phyloP scores from a whole-genome alignment of 495 filamentous ascomycete species.

The Trypethelium eluteriae region DNA sequence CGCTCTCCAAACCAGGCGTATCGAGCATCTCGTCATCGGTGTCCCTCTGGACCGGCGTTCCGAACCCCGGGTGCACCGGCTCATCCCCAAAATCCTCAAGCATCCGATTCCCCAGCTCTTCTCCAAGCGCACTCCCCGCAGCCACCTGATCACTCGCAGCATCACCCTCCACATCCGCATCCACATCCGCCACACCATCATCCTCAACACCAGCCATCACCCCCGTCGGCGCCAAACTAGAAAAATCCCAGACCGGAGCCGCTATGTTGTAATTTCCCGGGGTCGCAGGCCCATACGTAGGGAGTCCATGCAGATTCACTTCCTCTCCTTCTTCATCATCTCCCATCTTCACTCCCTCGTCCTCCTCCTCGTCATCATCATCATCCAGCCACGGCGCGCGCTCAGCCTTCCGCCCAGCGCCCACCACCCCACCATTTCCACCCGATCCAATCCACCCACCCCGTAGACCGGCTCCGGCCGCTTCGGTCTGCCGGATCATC shows the following conservation, averaged over 20 bases:
- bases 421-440: not conserved
- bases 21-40: not conserved
- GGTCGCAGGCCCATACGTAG: not conserved
- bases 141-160: constrained; percentile 12
- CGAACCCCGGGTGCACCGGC: constrained; percentile 4
- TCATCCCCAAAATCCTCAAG: constrained; percentile 18
- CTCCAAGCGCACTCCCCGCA: not conserved
- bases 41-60: constrained; percentile 1
- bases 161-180: not conserved
- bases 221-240: not conserved
- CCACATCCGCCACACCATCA: not conserved
- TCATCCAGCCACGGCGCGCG: not conserved
- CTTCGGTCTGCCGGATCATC: constrained; percentile 29
- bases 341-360: constrained; percentile 2
- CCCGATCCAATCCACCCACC: constrained; percentile 3
- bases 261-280: not conserved
- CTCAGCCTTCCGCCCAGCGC: not conserved
- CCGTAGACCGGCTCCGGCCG: not conserved
- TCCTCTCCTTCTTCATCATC: not conserved
- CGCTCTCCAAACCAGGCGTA: not conserved
- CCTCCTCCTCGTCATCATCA: not conserved
- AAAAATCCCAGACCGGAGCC: not conserved
- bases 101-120: constrained; percentile 4
- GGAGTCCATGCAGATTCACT: not conserved
- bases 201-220: not conserved